A percentile compares a stretch with the other conserved stretches of the same genome.
Evolutionary conservation across 176 grass and related monocot genomes (phyloP).

Genomic region (Aegilops longissima): DNA sequence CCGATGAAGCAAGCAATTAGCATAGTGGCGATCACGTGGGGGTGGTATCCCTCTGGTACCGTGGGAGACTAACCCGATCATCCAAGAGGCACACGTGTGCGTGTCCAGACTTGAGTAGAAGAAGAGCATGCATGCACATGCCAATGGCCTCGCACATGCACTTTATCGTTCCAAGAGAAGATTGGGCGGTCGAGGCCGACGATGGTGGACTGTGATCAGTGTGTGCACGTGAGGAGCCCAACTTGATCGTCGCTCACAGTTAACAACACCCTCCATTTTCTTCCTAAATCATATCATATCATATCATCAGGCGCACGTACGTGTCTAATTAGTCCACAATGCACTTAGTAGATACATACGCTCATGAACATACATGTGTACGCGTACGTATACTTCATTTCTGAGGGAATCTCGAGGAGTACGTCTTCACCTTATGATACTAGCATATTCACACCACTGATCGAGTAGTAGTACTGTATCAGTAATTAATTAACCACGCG

Average conservation of each 20-base stretch:
- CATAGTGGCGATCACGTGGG: conserved; percentile 25
- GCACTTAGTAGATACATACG: no score
- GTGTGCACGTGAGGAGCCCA: conserved; percentile 37
- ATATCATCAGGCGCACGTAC: background rate
- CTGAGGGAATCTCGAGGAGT: background rate
- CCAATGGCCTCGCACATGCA: conserved; percentile 43
- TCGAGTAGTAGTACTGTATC: background rate
- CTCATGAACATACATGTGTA: no score
- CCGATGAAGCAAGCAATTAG: background rate
- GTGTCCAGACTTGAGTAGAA: conserved; percentile 39
- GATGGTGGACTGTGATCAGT: conserved; percentile 30
- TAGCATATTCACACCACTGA: no score
- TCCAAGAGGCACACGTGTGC: conserved; percentile 51
- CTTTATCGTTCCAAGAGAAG: conserved; percentile 52
- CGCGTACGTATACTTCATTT: no score
- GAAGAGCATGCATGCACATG: conserved; percentile 55
- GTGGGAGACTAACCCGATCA: background rate
- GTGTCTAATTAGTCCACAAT: background rate
- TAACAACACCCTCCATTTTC: background rate
- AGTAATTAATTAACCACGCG: background rate
- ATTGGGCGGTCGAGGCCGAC: conserved; percentile 27
- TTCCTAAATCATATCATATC: background rate
- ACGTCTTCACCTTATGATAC: background rate
- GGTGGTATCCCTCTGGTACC: background rate
- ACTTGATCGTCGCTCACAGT: background rate